Conservation (phyloP, 2,329 filamentous ascomycete species). For the Ilyonectria mors-panacis region DNA sequence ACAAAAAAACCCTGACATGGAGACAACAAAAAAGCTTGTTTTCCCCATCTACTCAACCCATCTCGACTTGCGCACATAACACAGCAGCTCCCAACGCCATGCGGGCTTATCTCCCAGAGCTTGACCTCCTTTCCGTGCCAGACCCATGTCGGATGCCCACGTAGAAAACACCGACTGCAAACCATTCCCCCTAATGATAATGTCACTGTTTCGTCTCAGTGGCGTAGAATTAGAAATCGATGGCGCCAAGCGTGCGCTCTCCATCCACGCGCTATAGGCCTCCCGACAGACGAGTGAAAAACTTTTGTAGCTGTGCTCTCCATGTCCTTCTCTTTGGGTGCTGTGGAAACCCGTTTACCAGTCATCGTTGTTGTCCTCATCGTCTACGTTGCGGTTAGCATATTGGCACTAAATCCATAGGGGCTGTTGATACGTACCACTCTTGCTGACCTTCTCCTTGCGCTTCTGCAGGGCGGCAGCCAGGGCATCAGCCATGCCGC, state of each 20-base stretch:
- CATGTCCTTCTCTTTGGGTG: constrained; percentile 33
- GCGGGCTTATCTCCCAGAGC: constrained; percentile 37
- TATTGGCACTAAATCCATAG: not conserved
- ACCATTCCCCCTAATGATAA: constrained; percentile 21
- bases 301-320: constrained; percentile 29
- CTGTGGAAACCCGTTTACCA: constrained; percentile 62
- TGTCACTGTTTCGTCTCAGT: constrained; percentile 17
- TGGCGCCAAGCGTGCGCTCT: constrained; percentile 16
- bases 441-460: constrained; percentile 94
- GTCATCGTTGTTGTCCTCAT: constrained; percentile 83
- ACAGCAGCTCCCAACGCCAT: constrained; percentile 37
- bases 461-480: constrained; percentile 84
- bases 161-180: constrained; percentile 26
- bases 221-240: constrained; percentile 28
- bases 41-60: not conserved
- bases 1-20: constrained; percentile 6
- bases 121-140: constrained; percentile 35
- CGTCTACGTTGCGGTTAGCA: constrained; percentile 67
- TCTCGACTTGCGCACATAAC: constrained; percentile 20
- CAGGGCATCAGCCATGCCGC: constrained; percentile 84
- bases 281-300: constrained; percentile 25
- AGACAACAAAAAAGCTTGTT: not conserved
- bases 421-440: constrained; percentile 77
- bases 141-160: constrained; percentile 35
- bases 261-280: constrained; percentile 21